Evolutionary conservation across 176 grass and related monocot genomes (phyloP).

Genomic region (Neostapfia colusana): DNA sequence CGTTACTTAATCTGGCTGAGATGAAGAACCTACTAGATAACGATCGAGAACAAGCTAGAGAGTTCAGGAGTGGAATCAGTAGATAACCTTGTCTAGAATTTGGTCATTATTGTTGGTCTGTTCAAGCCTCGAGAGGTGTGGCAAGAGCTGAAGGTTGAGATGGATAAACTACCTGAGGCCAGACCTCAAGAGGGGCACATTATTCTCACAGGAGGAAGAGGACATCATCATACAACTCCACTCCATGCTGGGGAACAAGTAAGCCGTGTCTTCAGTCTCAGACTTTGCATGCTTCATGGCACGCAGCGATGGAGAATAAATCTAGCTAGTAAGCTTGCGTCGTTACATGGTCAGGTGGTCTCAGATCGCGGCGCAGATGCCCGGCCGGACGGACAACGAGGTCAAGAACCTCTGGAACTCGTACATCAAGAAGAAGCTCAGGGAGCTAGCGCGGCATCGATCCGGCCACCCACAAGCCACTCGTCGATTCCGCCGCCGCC

Average conservation of each 20-base stretch:
- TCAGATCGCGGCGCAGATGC: constrained; percentile 76
- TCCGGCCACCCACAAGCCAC: constrained; percentile 65
- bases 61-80: too few relatives aligned
- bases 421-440: constrained; percentile 69
- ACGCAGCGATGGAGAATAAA: neutral
- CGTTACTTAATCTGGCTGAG: too few relatives aligned
- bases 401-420: constrained; percentile 99
- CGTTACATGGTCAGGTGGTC: constrained; percentile 56
- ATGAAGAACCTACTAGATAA: too few relatives aligned
- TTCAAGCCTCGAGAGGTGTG: constrained; percentile 69
- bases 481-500: constrained; percentile 7
- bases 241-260: constrained; percentile 77
- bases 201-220: constrained; percentile 79
- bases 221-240: constrained; percentile 73
- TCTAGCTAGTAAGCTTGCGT: neutral
- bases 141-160: constrained; percentile 78
- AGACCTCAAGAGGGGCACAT: constrained; percentile 71
- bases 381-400: constrained; percentile 92
- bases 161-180: constrained; percentile 92
- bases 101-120: neutral
- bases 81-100: too few relatives aligned
- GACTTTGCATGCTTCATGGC: neutral
- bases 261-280: neutral
- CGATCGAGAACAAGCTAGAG: too few relatives aligned
- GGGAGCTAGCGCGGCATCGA: constrained; percentile 78